These are phyloP conservation scores for Neurospora terricola DNA, from an alignment of 495 filamentous ascomycete genomes.

Conservation along the genomic window DNA sequence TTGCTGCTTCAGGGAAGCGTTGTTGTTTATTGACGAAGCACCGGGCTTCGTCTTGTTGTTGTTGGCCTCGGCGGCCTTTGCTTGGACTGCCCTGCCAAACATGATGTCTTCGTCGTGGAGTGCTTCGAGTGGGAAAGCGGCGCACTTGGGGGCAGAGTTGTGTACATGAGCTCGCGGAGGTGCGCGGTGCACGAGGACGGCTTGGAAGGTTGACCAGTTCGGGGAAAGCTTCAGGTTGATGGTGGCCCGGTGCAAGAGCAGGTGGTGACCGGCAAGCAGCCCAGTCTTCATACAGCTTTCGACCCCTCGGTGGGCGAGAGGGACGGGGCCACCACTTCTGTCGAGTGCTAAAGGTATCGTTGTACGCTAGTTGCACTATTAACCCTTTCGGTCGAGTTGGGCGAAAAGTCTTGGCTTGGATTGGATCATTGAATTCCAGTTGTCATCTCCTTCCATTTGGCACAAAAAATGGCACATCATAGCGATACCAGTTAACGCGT, in stretches of 20 bases:
- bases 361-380: not conserved
- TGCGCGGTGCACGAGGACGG: not conserved
- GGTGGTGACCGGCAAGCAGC: slow-evolving; percentile 10
- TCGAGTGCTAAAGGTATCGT: not conserved
- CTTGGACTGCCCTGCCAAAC: slow-evolving; percentile 13
- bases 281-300: slow-evolving; percentile 22
- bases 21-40: slow-evolving; percentile 16
- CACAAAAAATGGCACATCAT: not conserved
- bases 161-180: slow-evolving; percentile 5
- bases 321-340: not conserved
- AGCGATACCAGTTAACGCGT: not conserved
- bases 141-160: not conserved
- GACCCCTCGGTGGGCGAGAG: slow-evolving; percentile 3
- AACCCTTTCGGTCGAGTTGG: not conserved
- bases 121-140: not conserved
- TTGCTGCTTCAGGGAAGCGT: slow-evolving; percentile 29
- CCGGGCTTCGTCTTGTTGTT: not conserved
- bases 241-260: slow-evolving; percentile 17
- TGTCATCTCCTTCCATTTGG: not conserved
- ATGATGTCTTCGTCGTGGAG: slow-evolving; percentile 7
- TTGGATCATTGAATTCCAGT: not conserved
- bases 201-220: not conserved
- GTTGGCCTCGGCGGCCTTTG: slow-evolving; percentile 9
- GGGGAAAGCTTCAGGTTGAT: slow-evolving; percentile 3
- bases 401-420: not conserved